These are phyloP conservation scores for Fusarium tupiense DNA, from an alignment of 2,329 filamentous ascomycete genomes.

Conservation along the genomic window DNA sequence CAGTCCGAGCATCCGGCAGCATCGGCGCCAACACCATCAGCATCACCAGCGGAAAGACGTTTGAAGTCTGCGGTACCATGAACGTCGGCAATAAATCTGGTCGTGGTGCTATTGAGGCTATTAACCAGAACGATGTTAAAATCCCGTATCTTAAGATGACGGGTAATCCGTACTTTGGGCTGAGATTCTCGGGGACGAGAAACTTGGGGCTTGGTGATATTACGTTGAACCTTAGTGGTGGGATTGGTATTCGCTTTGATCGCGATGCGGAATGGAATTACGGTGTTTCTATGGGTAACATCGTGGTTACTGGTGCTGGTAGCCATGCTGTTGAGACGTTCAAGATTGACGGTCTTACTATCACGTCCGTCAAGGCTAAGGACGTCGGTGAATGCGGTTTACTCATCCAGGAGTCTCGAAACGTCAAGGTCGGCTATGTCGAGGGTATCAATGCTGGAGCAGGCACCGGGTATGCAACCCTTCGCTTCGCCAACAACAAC, in stretches of 20 bases:
- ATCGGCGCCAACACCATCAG: constrained; percentile 64
- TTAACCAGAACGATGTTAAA: constrained; percentile 57
- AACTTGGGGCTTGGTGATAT: constrained; percentile 61
- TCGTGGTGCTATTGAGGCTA: constrained; percentile 64
- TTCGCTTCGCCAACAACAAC: constrained; percentile 67
- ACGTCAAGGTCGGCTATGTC: constrained; percentile 63
- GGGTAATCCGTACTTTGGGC: constrained; percentile 65
- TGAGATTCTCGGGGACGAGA: constrained; percentile 63
- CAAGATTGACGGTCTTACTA: constrained; percentile 65
- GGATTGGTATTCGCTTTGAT: constrained; percentile 67
- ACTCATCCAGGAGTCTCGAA: constrained; percentile 63
- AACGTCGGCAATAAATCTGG: constrained; percentile 54
- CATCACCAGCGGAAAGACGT: constrained; percentile 63
- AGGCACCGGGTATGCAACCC: constrained; percentile 64
- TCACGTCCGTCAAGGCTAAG: constrained; percentile 62
- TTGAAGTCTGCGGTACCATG: constrained; percentile 68
- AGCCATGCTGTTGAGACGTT: constrained; percentile 68
- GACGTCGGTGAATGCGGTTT: constrained; percentile 66
- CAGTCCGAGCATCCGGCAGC: constrained; percentile 64
- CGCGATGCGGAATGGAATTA: constrained; percentile 62
- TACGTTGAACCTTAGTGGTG: constrained; percentile 63
- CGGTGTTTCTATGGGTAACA: constrained; percentile 63
- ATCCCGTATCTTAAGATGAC: constrained; percentile 68
- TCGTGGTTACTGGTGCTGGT: constrained; percentile 61
- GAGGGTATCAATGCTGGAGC: constrained; percentile 64